Percentiles rank a stretch among this genome's conserved stretches.
phyloP scores from a whole-genome alignment of 179 eudicot genomes.

The Corrigiola litoralis region DNA sequence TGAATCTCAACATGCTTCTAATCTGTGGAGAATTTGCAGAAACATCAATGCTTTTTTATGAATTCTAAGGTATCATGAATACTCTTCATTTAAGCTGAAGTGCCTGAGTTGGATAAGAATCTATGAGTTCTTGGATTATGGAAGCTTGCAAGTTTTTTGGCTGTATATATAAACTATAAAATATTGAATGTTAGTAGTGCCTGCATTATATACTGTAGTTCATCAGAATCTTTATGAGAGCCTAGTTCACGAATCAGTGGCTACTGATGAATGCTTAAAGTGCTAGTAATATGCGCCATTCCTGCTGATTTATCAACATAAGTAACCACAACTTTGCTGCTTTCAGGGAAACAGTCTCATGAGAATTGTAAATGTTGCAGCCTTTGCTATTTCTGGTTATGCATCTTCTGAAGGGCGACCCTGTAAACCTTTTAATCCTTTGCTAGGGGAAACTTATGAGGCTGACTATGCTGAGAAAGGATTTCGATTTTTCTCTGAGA shows the following conservation, averaged over 20 bases:
- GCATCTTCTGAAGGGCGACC: slow-evolving; percentile 84
- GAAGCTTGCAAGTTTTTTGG: no score
- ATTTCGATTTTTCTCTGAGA: slow-evolving; percentile 74
- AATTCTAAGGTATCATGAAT: neutral
- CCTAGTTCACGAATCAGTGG: no score
- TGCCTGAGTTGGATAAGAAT: neutral
- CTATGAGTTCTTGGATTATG: no score
- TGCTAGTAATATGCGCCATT: neutral
- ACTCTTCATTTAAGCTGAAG: neutral
- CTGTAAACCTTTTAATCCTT: slow-evolving; percentile 86
- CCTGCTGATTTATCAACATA: neutral
- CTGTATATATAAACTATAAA: no score
- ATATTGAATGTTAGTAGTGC: no score
- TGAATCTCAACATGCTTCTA: neutral
- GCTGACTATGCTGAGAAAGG: slow-evolving; percentile 88
- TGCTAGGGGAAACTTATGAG: slow-evolving; percentile 87
- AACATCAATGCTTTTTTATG: neutral
- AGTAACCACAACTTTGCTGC: slow-evolving; percentile 8
- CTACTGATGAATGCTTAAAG: neutral
- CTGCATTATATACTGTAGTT: no score
- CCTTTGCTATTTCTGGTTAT: slow-evolving; percentile 87
- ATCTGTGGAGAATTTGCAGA: neutral
- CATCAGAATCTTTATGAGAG: no score
- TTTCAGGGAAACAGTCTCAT: slow-evolving; percentile 78
- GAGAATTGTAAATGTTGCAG: slow-evolving; percentile 73